Conservation (phyloP, 768 basidiomycete genomes). For the Psilocybe sp. region DNA sequence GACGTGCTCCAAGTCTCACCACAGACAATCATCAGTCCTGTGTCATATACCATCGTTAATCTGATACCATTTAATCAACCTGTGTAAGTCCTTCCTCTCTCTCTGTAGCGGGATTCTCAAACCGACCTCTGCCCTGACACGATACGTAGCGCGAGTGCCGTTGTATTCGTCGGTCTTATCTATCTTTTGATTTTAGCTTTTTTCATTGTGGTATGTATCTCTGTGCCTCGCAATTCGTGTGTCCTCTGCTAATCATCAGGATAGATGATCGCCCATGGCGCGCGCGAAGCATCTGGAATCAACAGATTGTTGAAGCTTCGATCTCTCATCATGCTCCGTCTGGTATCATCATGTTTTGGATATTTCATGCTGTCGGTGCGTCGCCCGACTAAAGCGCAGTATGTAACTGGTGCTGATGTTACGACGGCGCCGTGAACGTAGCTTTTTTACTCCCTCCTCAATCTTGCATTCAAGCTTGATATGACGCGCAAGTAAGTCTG, state of each 20-base stretch:
- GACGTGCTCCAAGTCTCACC: conserved; percentile 47
- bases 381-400: too few relatives aligned
- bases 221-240: not conserved
- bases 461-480: conserved; percentile 58
- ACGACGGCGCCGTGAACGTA: conserved; percentile 14
- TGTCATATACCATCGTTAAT: conserved; percentile 47
- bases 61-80: conserved; percentile 59
- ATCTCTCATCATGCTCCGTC: conserved; percentile 32
- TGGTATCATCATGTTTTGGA: conserved; percentile 27
- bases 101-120: not conserved
- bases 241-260: not conserved
- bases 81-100: conserved; percentile 40
- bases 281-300: conserved; percentile 37
- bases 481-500: conserved; percentile 44
- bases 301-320: conserved; percentile 25
- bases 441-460: conserved; percentile 63
- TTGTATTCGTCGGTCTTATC: conserved; percentile 55
- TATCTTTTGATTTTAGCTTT: conserved; percentile 48
- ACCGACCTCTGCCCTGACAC: not conserved
- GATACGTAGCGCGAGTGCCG: conserved; percentile 45
- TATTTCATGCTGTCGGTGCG: conserved; percentile 39
- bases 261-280: conserved; percentile 32
- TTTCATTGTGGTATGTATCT: conserved; percentile 34
- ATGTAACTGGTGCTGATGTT: not conserved
- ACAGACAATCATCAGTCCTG: conserved; percentile 43